phyloP scores from a whole-genome alignment of 108 stramenopile genomes.

The Cyclostephanos tholiformis region DNA sequence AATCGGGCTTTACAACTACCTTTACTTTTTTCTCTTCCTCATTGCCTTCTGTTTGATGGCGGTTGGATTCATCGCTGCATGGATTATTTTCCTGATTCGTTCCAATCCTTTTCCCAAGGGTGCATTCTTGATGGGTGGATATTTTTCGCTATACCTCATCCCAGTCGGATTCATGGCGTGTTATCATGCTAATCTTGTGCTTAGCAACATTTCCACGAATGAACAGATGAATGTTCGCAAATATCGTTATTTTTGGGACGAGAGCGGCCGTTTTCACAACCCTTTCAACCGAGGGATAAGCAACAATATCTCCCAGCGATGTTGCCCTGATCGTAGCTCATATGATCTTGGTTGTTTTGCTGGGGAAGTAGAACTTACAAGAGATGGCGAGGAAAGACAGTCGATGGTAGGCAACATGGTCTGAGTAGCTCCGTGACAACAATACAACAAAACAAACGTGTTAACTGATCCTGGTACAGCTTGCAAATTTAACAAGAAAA shows the following conservation, averaged over 20 bases:
- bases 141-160: slow-evolving; percentile 65
- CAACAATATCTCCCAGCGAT: slow-evolving; percentile 49
- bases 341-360: slow-evolving; percentile 26
- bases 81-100: slow-evolving; percentile 55
- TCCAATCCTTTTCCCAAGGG: slow-evolving; percentile 32
- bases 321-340: slow-evolving; percentile 42
- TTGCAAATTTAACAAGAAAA: too few relatives aligned
- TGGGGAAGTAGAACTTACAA: slow-evolving; percentile 11
- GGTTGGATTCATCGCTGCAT: slow-evolving; percentile 55
- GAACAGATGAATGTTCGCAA: slow-evolving; percentile 83
- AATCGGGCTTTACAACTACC: slow-evolving; percentile 95
- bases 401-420: slow-evolving; percentile 19
- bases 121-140: slow-evolving; percentile 57
- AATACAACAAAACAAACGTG: not conserved
- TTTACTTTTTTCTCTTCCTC: slow-evolving; percentile 89
- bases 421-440: not conserved
- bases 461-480: too few relatives aligned
- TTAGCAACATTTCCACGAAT: slow-evolving; percentile 92
- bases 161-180: slow-evolving; percentile 59
- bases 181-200: slow-evolving; percentile 90
- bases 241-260: slow-evolving; percentile 85
- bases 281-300: slow-evolving; percentile 84
- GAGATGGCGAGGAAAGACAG: slow-evolving; percentile 18
- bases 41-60: slow-evolving; percentile 56
- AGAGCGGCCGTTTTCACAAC: slow-evolving; percentile 67